Evolutionary conservation across 1,284 basidiomycete species (phyloP), one percentile per base, ranked within the genome.

Genomic region (Ustilago vetiveriae): DNA sequence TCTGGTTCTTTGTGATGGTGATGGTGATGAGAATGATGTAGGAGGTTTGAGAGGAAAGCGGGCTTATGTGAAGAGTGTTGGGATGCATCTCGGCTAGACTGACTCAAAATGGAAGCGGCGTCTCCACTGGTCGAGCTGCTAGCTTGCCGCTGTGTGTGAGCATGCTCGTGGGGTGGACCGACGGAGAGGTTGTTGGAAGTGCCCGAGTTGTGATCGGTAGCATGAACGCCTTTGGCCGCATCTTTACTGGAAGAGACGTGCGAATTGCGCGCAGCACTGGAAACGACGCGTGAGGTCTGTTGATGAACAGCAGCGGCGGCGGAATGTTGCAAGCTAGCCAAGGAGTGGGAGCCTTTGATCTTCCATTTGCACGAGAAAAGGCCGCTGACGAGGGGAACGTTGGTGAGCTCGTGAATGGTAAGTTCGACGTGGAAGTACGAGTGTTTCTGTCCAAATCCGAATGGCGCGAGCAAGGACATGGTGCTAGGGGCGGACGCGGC

Each of bases 351-450:
- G 67, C 88, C 85, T 83, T 88, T 89, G 83, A 92, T 86, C 79
- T 88, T 89, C 90, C 90, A 92, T 43, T 86, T 85, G 33, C 89
- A 86, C 14, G 85, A 87, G 76, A 92, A 92, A 74, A 90, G 86
- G 63, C 91, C 91, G 35, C 84, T 83, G 43, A 92, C 87, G 60
- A 91, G 86, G 0, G 91, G 90, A 0, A 92, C 88, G 74, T 88
- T 90, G 37, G 86, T 85, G 26, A 92, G 85, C 72, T 91, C 87
- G 80, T 91, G 90, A 38, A 92, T 85, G 29, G 85, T 84, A 41
- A 92, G 79, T 16, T 85, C 83, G 24, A 88, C 87, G 52, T 87
- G 86, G 82, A 92, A 92, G 56, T 87, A 85, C 4, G 89, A 60
- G 53, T 80, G 71, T 62, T 65, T 84, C 32, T 82, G 82, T 91